phyloP scores from a whole-genome alignment of 768 basidiomycete genomes.

The Lanmaoa rubissima region DNA sequence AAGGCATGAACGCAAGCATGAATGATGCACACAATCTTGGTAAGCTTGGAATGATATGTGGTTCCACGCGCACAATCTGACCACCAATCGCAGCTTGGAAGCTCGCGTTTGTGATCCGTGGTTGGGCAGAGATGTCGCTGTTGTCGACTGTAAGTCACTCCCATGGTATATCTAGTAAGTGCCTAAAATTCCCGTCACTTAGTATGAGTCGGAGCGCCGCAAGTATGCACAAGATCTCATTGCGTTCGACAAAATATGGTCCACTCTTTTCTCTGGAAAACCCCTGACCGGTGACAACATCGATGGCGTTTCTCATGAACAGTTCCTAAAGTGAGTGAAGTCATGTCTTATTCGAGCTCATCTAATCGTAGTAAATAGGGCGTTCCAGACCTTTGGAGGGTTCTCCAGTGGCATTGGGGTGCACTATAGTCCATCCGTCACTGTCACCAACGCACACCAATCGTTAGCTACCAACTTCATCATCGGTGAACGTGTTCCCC shows the following conservation, averaged over 20 bases:
- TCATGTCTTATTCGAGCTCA: neutral
- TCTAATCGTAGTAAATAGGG: constrained; percentile 27
- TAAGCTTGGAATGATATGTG: constrained; percentile 13
- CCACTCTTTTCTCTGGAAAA: constrained; percentile 53
- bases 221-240: constrained; percentile 56
- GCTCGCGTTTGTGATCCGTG: constrained; percentile 46
- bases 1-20: constrained; percentile 55
- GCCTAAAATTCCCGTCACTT: neutral
- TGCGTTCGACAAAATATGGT: constrained; percentile 50
- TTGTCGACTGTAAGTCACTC: constrained; percentile 42
- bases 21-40: constrained; percentile 53
- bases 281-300: constrained; percentile 37
- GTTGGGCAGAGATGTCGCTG: constrained; percentile 44
- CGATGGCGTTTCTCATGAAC: constrained; percentile 40
- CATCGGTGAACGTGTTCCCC: constrained; percentile 51
- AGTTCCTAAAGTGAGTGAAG: constrained; percentile 42
- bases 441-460: constrained; percentile 37
- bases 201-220: constrained; percentile 55
- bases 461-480: constrained; percentile 37
- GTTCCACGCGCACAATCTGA: neutral
- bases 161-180: neutral
- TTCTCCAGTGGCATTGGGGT: constrained; percentile 51
- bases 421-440: constrained; percentile 44
- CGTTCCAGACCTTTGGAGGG: constrained; percentile 44
- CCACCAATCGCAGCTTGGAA: constrained; percentile 44